A percentile compares a stretch with the other conserved stretches of the same genome.
Conservation (phyloP, 208 protist species). For the Acanthamoeba castellanii region DNA sequence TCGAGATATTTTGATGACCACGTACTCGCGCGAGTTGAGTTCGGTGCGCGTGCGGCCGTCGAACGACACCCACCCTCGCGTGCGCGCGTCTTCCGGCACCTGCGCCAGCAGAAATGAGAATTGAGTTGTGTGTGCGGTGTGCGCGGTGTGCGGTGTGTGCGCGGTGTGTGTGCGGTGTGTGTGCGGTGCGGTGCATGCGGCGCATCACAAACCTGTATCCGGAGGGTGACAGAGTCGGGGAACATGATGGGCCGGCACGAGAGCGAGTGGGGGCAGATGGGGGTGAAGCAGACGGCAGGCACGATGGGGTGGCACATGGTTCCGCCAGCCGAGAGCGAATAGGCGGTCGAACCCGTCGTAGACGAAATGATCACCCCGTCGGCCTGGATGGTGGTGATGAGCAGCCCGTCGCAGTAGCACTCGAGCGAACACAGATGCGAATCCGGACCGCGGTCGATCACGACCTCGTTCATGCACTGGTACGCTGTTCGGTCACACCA, state of each 20-base stretch:
- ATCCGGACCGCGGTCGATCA: conserved; percentile 88
- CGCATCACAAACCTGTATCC: conserved; percentile 32
- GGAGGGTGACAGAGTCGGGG: conserved; percentile 46
- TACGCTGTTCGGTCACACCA: background rate
- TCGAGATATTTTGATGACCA: conserved; percentile 53
- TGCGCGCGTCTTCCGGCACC: conserved; percentile 41
- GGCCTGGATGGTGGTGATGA: conserved; percentile 89
- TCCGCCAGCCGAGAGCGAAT: conserved; percentile 91
- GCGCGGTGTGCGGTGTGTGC: too few relatives aligned
- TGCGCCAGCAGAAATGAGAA: background rate
- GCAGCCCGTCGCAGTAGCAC: conserved; percentile 84
- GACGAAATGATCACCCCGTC: conserved; percentile 93
- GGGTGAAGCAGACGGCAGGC: conserved; percentile 56
- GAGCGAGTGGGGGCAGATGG: conserved; percentile 68
- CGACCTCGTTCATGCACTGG: conserved; percentile 88
- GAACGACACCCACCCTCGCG: conserved; percentile 44
- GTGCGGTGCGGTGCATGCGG: too few relatives aligned
- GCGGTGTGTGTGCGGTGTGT: too few relatives aligned
- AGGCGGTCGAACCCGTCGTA: conserved; percentile 92
- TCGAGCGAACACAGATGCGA: conserved; percentile 86
- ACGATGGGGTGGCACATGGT: conserved; percentile 90
- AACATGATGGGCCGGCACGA: conserved; percentile 72
- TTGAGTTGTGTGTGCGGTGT: background rate
- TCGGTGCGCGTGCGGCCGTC: conserved; percentile 57
- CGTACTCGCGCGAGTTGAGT: conserved; percentile 48